Evolutionary conservation across 1,284 basidiomycete genomes (phyloP), one percentile per base, ranked within the genome.

Genomic region (Waitea zeae): DNA sequence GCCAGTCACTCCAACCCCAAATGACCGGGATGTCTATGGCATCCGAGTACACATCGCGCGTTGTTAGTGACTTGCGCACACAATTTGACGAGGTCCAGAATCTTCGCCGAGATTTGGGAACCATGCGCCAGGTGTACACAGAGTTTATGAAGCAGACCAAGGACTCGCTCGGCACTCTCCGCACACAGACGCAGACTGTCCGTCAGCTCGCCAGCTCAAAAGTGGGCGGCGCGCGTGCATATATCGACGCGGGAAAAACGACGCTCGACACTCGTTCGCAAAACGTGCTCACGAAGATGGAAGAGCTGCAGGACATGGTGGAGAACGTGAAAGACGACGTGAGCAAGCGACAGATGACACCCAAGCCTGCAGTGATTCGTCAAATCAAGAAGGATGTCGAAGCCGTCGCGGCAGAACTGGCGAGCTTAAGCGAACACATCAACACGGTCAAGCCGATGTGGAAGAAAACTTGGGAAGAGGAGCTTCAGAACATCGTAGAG

Each of bases 391-490:
- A 71, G 39, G 83, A 89, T 44, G 69, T 97, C 35, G 64, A 67
- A 12, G 58, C 65, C n/a, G 72, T 81, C 13, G 66, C 69, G 15
- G 55, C 61, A 12, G 79, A 90, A 52, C 63, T 97, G 26, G 67
- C 77, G 39, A 77, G 73, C 43, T 63, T 98, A 35, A 74, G 77
- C 44, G 72, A 79, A 42, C 88, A 93, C 51, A 82, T 97, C 44
- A 71, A 78, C 44, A 82, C 83, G 3, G 73, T 95, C 46, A 90
- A 86, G 49, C 90, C 93, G 33, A 86, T 86, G 65, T 98, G 93
- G 93, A 89, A 93, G 62, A 89, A 93, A 65, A 96, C 92, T 17
- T 98, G 93, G 93, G 86, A 87, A 46, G 75, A 84, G 47, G 93
- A 98, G 59, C 56, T 98, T 51, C 83, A 89, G 59, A 87, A 89